Percentiles rank a stretch among this genome's conserved stretches.
Conservation (phyloP, 192 early-diverging fungal species). For the Linnemannia schmuckeri region DNA sequence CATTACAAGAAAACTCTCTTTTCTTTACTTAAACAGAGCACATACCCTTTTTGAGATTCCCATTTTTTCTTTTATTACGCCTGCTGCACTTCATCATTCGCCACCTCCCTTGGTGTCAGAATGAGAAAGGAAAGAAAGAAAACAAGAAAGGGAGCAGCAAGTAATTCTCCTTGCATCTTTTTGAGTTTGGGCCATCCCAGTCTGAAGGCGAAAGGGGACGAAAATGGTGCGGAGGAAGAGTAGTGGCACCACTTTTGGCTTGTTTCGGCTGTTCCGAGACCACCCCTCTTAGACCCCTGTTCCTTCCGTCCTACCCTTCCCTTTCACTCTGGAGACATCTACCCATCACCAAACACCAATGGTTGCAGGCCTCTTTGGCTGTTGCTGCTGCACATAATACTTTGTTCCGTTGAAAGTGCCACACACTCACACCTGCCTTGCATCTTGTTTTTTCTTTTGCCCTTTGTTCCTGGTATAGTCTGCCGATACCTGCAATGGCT, state of each 20-base stretch:
- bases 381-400: background rate
- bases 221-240: constrained; percentile 5
- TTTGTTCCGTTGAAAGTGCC: background rate
- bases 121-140: background rate
- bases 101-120: constrained; percentile 6
- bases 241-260: constrained; percentile 2
- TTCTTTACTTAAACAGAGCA: background rate
- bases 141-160: background rate
- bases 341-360: background rate
- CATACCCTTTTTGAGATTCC: background rate
- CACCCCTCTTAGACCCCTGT: background rate
- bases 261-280: constrained; percentile 38
- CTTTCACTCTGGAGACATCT: background rate
- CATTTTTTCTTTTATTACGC: background rate
- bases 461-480: constrained; percentile 58
- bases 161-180: background rate
- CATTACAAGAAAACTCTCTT: background rate
- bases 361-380: background rate
- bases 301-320: background rate
- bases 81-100: background rate
- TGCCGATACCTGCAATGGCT: constrained; percentile 97
- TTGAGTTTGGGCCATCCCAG: constrained; percentile 1
- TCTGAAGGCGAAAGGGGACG: background rate
- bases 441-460: background rate
- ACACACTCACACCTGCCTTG: constrained; percentile 9